phyloP scores from a whole-genome alignment of 2,329 filamentous ascomycete genomes.

The Scedosporium apiospermum region DNA sequence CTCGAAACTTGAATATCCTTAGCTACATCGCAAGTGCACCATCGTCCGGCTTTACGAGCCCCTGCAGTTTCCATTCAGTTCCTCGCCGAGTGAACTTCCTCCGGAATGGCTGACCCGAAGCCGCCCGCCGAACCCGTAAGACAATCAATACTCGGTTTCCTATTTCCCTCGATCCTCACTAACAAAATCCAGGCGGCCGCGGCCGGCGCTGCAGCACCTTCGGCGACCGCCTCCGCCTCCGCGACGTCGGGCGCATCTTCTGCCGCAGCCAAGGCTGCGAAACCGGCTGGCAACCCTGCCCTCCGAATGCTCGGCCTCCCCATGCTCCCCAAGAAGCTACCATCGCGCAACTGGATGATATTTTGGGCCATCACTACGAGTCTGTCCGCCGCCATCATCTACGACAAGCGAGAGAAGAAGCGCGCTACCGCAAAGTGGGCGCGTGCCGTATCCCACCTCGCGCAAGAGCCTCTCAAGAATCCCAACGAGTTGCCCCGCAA shows the following conservation, averaged over 20 bases:
- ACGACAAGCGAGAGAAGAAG: slow-evolving; percentile 87
- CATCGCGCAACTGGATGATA: slow-evolving; percentile 96
- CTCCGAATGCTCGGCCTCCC: slow-evolving; percentile 78
- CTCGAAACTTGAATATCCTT: not conserved
- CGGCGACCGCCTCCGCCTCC: not conserved
- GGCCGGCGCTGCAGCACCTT: not conserved
- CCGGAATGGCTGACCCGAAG: slow-evolving; percentile 3
- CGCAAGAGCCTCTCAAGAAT: slow-evolving; percentile 60
- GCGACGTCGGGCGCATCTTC: not conserved
- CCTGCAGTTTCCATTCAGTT: not conserved
- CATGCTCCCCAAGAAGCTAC: slow-evolving; percentile 71
- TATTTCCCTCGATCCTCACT: not conserved
- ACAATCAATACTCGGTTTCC: not conserved
- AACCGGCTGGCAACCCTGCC: slow-evolving; percentile 50
- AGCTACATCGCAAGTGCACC: not conserved
- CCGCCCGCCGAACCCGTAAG: slow-evolving; percentile 4
- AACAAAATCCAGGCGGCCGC: not conserved
- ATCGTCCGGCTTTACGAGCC: not conserved
- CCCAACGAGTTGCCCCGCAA: slow-evolving; percentile 69
- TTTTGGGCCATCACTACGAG: slow-evolving; percentile 74
- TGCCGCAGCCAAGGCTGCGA: not conserved
- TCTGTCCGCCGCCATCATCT: slow-evolving; percentile 72
- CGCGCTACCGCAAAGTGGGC: slow-evolving; percentile 80
- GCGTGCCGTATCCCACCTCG: slow-evolving; percentile 73
- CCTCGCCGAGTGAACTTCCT: not conserved